These are phyloP conservation scores for Amanita phalloides DNA, from an alignment of 768 basidiomycete species.

Conservation along the genomic window DNA sequence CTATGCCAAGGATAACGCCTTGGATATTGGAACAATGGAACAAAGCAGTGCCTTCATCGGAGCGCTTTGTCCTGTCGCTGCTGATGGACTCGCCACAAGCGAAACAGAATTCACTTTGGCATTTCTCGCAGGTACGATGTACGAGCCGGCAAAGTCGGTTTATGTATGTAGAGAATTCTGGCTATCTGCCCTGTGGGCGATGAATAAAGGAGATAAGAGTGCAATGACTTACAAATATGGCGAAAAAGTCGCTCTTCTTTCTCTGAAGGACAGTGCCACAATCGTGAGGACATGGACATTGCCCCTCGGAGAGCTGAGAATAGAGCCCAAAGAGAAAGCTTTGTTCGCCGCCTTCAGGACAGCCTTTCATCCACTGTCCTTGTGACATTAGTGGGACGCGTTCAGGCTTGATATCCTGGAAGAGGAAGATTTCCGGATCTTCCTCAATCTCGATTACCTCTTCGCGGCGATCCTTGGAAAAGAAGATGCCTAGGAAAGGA, in stretches of 20 bases:
- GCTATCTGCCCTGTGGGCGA: constrained; percentile 27
- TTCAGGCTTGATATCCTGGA: constrained; percentile 29
- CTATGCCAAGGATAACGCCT: constrained; percentile 86
- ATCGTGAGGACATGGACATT: constrained; percentile 61
- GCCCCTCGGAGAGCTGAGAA: constrained; percentile 52
- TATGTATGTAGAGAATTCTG: constrained; percentile 63
- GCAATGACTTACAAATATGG: constrained; percentile 54
- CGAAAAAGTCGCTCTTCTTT: constrained; percentile 72
- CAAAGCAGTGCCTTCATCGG: constrained; percentile 42
- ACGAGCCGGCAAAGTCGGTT: constrained; percentile 48
- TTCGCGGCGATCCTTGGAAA: constrained; percentile 88
- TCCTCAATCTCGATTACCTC: constrained; percentile 91
- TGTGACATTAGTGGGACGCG: constrained; percentile 65
- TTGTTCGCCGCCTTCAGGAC: constrained; percentile 89
- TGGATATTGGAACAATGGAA: constrained; percentile 89
- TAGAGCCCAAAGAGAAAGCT: constrained; percentile 81
- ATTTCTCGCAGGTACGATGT: constrained; percentile 50
- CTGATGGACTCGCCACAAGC: constrained; percentile 66
- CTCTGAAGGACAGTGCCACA: constrained; percentile 58
- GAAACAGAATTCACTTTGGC: constrained; percentile 52
- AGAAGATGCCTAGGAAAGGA: constrained; percentile 64
- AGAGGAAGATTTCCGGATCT: constrained; percentile 41
- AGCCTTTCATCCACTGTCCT: constrained; percentile 96
- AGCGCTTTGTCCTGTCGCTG: constrained; percentile 30
- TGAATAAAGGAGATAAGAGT: neutral